Conservation (phyloP, 2,329 filamentous ascomycete genomes). For the Polychaeton citri region DNA sequence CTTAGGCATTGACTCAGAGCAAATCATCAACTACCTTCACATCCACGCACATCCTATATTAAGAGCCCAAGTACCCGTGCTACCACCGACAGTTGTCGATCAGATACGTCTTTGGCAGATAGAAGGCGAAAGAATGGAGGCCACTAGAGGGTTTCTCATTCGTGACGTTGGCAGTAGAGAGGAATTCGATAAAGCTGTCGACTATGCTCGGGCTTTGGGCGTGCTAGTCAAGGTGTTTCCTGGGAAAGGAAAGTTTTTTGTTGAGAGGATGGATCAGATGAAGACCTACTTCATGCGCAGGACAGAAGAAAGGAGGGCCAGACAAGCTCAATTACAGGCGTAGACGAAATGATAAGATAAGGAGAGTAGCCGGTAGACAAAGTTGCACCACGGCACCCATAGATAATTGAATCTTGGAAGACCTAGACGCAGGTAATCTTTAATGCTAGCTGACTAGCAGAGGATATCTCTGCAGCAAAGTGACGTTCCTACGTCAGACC, state of each 20-base stretch:
- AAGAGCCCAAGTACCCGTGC: constrained; percentile 59
- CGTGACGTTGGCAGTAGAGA: constrained; percentile 57
- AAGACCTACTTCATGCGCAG: constrained; percentile 54
- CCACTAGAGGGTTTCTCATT: constrained; percentile 73
- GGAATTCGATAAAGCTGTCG: constrained; percentile 57
- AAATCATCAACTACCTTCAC: constrained; percentile 86
- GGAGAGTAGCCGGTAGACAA: too few species aligned
- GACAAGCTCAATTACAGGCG: neutral
- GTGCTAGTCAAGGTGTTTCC: constrained; percentile 82
- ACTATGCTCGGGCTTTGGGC: constrained; percentile 77
- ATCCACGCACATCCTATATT: constrained; percentile 93
- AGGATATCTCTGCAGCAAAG: too few species aligned
- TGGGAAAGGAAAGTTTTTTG: constrained; percentile 72
- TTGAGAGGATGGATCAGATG: constrained; percentile 81
- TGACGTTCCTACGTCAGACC: too few species aligned
- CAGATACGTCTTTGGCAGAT: constrained; percentile 97
- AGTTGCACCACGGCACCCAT: too few species aligned
- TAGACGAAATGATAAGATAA: too few species aligned
- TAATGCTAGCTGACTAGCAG: too few species aligned
- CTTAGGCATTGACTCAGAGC: constrained; percentile 84
- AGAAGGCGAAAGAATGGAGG: constrained; percentile 86
- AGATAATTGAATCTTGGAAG: too few species aligned
- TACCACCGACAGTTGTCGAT: constrained; percentile 92
- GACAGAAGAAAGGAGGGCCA: constrained; percentile 16
- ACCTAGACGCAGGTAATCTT: too few species aligned